phyloP scores from a whole-genome alignment of 202 grass and related monocot genomes.

The Carex arenaria region DNA sequence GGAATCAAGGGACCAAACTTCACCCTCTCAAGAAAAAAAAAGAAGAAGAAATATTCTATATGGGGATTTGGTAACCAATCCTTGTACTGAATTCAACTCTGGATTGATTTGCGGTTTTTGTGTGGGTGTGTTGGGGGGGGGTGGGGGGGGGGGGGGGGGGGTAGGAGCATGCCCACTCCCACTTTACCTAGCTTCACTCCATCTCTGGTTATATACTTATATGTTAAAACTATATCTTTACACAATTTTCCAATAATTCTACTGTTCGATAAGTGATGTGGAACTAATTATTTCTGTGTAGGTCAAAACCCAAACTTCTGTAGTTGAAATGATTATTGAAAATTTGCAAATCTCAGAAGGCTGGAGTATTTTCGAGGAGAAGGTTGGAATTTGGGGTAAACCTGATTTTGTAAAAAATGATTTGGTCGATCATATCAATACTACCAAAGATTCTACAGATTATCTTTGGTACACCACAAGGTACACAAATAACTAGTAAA shows the following conservation, averaged over 20 bases:
- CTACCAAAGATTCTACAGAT: slow-evolving; percentile 90
- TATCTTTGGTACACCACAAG: slow-evolving; percentile 97
- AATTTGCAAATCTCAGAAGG: slow-evolving; percentile 35
- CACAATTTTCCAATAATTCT: neutral
- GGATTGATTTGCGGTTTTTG: too few species aligned
- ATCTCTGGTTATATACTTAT: neutral
- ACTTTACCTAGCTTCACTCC: neutral
- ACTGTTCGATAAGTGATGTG: neutral
- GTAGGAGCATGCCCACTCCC: neutral
- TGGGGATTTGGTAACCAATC: neutral
- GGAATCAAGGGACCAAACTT: neutral
- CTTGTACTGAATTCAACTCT: too few species aligned
- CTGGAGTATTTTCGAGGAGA: slow-evolving; percentile 79
- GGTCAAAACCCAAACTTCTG: slow-evolving; percentile 67
- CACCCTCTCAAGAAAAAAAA: neutral
- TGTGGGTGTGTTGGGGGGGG: too few species aligned
- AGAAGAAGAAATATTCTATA: neutral
- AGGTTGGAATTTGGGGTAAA: slow-evolving; percentile 64
- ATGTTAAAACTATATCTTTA: neutral
- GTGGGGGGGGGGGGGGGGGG: too few species aligned
- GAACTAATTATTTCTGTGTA: slow-evolving; percentile 21
- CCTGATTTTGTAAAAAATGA: slow-evolving; percentile 48
- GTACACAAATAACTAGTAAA: slow-evolving; percentile 30
- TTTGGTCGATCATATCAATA: slow-evolving; percentile 96
- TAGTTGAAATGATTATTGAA: slow-evolving; percentile 69